Evolutionary conservation across 768 basidiomycete species (phyloP).

Genomic region (Pilatotrama ljubarskyi): DNA sequence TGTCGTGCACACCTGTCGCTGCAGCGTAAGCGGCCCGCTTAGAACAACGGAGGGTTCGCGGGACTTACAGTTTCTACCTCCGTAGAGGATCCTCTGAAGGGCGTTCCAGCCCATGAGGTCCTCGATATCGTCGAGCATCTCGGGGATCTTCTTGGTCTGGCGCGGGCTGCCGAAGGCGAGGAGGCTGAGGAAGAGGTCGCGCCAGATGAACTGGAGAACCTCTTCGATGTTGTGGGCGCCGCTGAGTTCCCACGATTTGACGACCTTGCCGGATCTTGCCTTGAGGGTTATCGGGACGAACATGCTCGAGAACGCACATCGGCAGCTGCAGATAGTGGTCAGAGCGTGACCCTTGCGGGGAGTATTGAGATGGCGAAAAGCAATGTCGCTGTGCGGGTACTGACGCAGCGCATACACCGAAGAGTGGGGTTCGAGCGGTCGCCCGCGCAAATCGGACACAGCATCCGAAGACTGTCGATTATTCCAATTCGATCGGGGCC

Average conservation of each 20-base stretch:
- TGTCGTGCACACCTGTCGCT: constrained; percentile 19
- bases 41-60: neutral
- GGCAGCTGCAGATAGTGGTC: constrained; percentile 44
- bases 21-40: neutral
- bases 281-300: constrained; percentile 48
- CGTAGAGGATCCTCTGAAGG: constrained; percentile 53
- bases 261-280: constrained; percentile 41
- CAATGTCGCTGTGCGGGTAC: neutral
- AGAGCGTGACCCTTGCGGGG: neutral
- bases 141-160: constrained; percentile 38
- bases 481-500: too few relatives aligned
- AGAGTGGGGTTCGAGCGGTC: too few relatives aligned
- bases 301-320: constrained; percentile 50
- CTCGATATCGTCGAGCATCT: constrained; percentile 64
- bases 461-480: too few relatives aligned
- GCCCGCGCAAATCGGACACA: neutral
- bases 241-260: constrained; percentile 50
- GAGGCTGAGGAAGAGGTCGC: constrained; percentile 63
- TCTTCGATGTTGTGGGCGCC: constrained; percentile 50
- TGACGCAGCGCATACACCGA: too few relatives aligned
- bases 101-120: constrained; percentile 48
- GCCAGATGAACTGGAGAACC: constrained; percentile 65
- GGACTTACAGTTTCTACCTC: constrained; percentile 47
- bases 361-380: too few relatives aligned
- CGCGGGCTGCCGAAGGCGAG: constrained; percentile 39